A percentile compares a stretch with the other conserved stretches of the same genome.
phyloP scores from a whole-genome alignment of 176 grass and related monocot genomes.

The Aegilops bicornis region DNA sequence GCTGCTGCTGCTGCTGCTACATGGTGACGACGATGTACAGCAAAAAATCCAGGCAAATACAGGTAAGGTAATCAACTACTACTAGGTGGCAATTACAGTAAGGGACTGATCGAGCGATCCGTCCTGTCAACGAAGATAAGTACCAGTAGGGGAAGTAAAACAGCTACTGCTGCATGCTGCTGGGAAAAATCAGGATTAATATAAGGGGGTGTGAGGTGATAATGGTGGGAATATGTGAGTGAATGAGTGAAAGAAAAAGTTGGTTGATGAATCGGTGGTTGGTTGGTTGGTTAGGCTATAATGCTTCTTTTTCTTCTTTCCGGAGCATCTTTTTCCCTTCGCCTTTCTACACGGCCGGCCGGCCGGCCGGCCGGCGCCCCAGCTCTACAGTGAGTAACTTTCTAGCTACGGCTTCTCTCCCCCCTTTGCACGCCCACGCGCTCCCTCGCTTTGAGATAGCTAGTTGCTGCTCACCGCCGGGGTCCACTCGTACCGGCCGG shows the following conservation, averaged over 20 bases:
- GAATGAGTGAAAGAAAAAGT: conserved; percentile 32
- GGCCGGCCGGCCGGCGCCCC: not conserved
- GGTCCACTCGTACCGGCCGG: conserved; percentile 75
- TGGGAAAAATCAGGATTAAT: not conserved
- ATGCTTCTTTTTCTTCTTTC: conserved; percentile 48
- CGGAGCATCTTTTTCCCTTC: conserved; percentile 36
- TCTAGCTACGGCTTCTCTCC: conserved; percentile 22
- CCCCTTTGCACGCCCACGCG: conserved; percentile 14
- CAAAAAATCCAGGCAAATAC: conserved; percentile 56
- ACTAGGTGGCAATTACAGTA: conserved; percentile 34
- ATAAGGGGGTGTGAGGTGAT: not conserved
- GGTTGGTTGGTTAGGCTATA: conserved; percentile 48
- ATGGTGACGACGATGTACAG: conserved; percentile 50
- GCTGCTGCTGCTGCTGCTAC: not conserved
- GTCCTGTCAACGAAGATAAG: not conserved
- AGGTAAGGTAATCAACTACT: conserved; percentile 12
- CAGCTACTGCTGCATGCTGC: not conserved
- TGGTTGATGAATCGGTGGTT: conserved; percentile 36
- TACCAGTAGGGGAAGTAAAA: not conserved
- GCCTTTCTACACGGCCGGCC: conserved; percentile 24
- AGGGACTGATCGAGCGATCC: conserved; percentile 20
- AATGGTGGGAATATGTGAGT: not conserved
- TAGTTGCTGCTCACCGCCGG: conserved; percentile 44
- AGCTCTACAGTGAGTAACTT: not conserved
- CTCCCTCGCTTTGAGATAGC: not conserved